Evolutionary conservation across 1,139 yeast genomes (phyloP).

Genomic region (Pneumocystis wakefieldiae): DNA sequence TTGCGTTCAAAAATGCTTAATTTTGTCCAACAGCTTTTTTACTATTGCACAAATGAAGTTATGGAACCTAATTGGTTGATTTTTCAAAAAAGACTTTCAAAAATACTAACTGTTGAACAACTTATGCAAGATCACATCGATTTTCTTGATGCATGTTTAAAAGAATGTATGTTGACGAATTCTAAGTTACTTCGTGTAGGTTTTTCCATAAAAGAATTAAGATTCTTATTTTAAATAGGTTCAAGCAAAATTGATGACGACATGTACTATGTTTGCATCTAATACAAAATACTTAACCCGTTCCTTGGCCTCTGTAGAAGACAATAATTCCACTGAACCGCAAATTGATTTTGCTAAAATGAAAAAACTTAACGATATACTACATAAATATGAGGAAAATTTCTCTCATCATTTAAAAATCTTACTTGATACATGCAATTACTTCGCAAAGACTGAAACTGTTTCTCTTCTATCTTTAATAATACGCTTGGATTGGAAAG

Average conservation of each 20-base stretch:
- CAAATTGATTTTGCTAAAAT: constrained; percentile 30
- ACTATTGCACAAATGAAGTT: constrained; percentile 46
- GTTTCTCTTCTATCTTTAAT: constrained; percentile 40
- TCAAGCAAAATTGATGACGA: constrained; percentile 21
- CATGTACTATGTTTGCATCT: constrained; percentile 37
- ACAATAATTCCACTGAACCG: constrained; percentile 27
- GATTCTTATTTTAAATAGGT: constrained; percentile 27
- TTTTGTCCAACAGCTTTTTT: constrained; percentile 42
- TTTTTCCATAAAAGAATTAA: neutral
- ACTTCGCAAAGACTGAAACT: constrained; percentile 50
- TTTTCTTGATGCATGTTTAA: constrained; percentile 48
- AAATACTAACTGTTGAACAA: constrained; percentile 34
- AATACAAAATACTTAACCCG: constrained; percentile 42
- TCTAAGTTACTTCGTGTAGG: constrained; percentile 37
- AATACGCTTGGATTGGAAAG: constrained; percentile 33
- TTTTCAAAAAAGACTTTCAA: constrained; percentile 25
- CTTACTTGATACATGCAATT: constrained; percentile 40
- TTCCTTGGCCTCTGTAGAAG: constrained; percentile 31
- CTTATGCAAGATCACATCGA: constrained; percentile 40
- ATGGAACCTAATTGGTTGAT: constrained; percentile 41
- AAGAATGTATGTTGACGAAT: constrained; percentile 55
- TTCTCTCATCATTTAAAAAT: constrained; percentile 43
- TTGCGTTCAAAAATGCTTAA: constrained; percentile 49
- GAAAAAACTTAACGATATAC: constrained; percentile 33
- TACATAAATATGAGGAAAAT: constrained; percentile 38